phyloP scores from a whole-genome alignment of 441 rosid genomes.

The Erysimum cheiri region DNA sequence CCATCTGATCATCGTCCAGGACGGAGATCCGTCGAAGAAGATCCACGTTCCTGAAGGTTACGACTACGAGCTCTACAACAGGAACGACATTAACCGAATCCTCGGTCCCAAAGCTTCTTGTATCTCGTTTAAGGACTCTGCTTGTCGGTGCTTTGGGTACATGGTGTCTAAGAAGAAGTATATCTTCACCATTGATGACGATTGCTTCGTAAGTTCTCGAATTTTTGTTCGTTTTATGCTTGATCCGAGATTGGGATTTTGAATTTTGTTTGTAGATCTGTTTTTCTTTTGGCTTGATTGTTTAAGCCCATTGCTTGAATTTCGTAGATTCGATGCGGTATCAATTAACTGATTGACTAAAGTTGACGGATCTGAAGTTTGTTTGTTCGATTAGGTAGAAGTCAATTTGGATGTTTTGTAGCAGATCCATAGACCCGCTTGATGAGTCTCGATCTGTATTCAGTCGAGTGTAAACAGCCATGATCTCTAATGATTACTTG shows the following conservation, averaged over 20 bases:
- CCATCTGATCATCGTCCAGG: slow-evolving; percentile 95
- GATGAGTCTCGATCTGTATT: slow-evolving; percentile 25
- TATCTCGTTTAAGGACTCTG: slow-evolving; percentile 96
- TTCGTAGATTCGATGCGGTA: slow-evolving; percentile 19
- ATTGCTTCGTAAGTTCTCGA: slow-evolving; percentile 78
- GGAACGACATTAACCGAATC: slow-evolving; percentile 84
- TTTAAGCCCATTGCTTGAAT: slow-evolving; percentile 13
- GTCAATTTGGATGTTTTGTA: slow-evolving; percentile 4
- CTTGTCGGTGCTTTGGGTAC: slow-evolving; percentile 95
- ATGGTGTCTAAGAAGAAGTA: slow-evolving; percentile 97
- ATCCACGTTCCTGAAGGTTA: slow-evolving; percentile 87
- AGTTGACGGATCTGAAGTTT: slow-evolving; percentile 27
- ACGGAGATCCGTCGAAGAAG: slow-evolving; percentile 88
- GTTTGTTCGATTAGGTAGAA: background rate
- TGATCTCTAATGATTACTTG: background rate
- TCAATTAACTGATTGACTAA: background rate
- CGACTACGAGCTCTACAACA: slow-evolving; percentile 89
- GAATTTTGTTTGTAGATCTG: slow-evolving; percentile 30
- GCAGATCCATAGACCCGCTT: slow-evolving; percentile 19
- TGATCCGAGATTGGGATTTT: slow-evolving; percentile 23
- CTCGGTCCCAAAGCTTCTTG: slow-evolving; percentile 94
- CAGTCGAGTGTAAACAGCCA: slow-evolving; percentile 12
- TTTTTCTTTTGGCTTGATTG: background rate
- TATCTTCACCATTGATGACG: slow-evolving; percentile 94
- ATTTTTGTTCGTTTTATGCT: background rate